Percentiles rank a stretch among this genome's conserved stretches.
Evolutionary conservation across 176 grass and related monocot genomes (phyloP).

Genomic region (Olyra latifolia): DNA sequence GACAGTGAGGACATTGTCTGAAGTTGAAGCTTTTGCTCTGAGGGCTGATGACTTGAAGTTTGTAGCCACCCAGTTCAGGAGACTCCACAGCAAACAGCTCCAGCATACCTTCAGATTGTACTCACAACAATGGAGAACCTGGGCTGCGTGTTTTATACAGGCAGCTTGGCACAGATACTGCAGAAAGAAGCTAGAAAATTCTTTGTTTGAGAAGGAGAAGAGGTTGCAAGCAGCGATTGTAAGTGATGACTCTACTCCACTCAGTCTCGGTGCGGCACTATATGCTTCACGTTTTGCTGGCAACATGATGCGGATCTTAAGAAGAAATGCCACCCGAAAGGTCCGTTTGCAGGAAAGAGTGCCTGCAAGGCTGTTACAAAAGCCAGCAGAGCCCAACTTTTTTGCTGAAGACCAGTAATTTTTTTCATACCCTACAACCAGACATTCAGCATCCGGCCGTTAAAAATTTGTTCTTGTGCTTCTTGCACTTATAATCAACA

Average conservation of each 20-base stretch:
- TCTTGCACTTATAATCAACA: neutral
- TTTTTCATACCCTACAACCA: neutral
- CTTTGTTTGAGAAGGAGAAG: slow-evolving; percentile 78
- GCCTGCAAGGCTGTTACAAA: slow-evolving; percentile 71
- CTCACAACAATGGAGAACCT: slow-evolving; percentile 95
- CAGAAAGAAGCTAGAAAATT: slow-evolving; percentile 83
- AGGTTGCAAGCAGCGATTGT: slow-evolving; percentile 73
- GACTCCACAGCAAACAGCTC: slow-evolving; percentile 87
- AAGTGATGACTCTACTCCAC: slow-evolving; percentile 41
- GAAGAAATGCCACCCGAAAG: slow-evolving; percentile 61
- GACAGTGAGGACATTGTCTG: slow-evolving; percentile 77
- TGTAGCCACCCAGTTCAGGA: slow-evolving; percentile 84
- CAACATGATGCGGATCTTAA: slow-evolving; percentile 72
- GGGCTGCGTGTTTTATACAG: slow-evolving; percentile 94
- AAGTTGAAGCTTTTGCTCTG: slow-evolving; percentile 91
- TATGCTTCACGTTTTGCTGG: slow-evolving; percentile 85
- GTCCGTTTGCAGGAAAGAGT: slow-evolving; percentile 76
- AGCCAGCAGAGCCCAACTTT: slow-evolving; percentile 88
- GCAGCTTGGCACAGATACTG: slow-evolving; percentile 84
- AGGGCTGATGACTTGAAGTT: slow-evolving; percentile 87
- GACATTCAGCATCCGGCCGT: neutral
- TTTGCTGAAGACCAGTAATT: slow-evolving; percentile 55
- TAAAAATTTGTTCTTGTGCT: neutral
- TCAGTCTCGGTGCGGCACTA: slow-evolving; percentile 70
- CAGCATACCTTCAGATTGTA: slow-evolving; percentile 82